These are phyloP conservation scores for Gamsiella multidivaricata DNA, from an alignment of 192 early-diverging fungal species.

Conservation along the genomic window DNA sequence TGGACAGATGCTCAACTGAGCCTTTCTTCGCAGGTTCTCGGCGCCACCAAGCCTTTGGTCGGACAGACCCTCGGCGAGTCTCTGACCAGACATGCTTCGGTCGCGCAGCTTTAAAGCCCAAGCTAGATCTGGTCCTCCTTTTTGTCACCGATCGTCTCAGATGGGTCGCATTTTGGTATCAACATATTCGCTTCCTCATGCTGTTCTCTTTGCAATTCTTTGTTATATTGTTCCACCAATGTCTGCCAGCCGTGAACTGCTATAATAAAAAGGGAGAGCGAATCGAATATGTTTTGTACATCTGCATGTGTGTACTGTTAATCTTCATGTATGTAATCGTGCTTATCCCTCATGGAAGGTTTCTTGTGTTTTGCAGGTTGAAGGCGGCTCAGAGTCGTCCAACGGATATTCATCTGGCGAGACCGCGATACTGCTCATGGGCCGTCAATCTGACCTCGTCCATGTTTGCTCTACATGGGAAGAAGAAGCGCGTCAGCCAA, in stretches of 20 bases:
- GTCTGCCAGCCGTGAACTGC: no score
- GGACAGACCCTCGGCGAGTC: background rate
- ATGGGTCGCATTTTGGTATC: no score
- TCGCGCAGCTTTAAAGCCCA: slow-evolving; percentile 26
- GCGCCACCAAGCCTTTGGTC: background rate
- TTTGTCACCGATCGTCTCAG: no score
- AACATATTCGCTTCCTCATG: background rate
- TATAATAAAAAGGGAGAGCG: background rate
- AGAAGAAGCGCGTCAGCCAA: background rate
- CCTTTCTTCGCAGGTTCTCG: slow-evolving; percentile 21
- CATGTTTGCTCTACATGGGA: slow-evolving; percentile 14
- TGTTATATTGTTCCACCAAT: background rate
- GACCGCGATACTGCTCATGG: slow-evolving; percentile 5
- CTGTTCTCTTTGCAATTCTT: background rate
- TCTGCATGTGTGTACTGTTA: background rate
- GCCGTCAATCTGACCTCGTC: slow-evolving; percentile 19
- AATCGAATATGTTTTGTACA: background rate
- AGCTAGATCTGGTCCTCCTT: background rate
- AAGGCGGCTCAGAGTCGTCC: background rate
- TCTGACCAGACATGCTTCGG: background rate
- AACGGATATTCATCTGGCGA: background rate
- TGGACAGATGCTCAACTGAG: slow-evolving; percentile 68
- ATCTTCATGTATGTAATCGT: no score
- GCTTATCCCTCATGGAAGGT: no score
- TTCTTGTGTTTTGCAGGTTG: no score